phyloP scores from a whole-genome alignment of 2,329 filamentous ascomycete genomes.

The Coniella lustricola region DNA sequence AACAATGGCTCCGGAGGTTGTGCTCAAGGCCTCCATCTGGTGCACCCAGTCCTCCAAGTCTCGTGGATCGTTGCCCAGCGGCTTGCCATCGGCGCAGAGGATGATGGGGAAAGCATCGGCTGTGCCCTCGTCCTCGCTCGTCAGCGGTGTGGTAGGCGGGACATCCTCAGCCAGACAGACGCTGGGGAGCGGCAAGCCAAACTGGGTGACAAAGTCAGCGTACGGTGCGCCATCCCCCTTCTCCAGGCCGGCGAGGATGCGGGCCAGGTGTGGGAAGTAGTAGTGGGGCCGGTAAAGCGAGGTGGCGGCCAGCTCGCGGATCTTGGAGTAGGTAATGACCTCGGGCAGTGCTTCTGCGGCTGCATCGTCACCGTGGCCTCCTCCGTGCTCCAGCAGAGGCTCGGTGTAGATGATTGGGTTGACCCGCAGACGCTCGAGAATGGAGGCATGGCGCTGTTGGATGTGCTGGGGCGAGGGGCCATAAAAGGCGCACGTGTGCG shows the following conservation, averaged over 20 bases:
- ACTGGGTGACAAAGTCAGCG: slow-evolving; percentile 26
- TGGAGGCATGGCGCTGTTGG: slow-evolving; percentile 28
- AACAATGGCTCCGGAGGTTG: slow-evolving; percentile 36
- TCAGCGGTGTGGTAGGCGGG: slow-evolving; percentile 25
- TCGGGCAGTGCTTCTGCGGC: slow-evolving; percentile 35
- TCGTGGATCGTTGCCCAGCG: slow-evolving; percentile 25
- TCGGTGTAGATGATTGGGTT: slow-evolving; percentile 38
- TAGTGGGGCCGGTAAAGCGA: slow-evolving; percentile 38
- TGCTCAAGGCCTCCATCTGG: slow-evolving; percentile 30
- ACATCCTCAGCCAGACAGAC: slow-evolving; percentile 26
- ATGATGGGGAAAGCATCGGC: slow-evolving; percentile 38
- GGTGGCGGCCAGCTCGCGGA: slow-evolving; percentile 36
- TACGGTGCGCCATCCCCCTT: slow-evolving; percentile 37
- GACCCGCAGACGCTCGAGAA: slow-evolving; percentile 35
- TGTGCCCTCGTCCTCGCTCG: slow-evolving; percentile 27
- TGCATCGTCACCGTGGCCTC: no score
- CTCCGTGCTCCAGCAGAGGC: slow-evolving; percentile 19
- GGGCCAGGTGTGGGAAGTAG: slow-evolving; percentile 35
- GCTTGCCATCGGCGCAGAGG: slow-evolving; percentile 36
- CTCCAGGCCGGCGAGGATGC: slow-evolving; percentile 36
- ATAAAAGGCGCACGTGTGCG: slow-evolving; percentile 38
- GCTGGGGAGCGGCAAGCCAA: slow-evolving; percentile 13
- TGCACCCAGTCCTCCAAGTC: slow-evolving; percentile 29
- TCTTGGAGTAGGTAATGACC: slow-evolving; percentile 42
- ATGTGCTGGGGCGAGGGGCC: slow-evolving; percentile 30